A percentile compares a stretch with the other conserved stretches of the same genome.
Conservation (phyloP, 2,329 filamentous ascomycete species). For the Dendrostoma leiphaemia region DNA sequence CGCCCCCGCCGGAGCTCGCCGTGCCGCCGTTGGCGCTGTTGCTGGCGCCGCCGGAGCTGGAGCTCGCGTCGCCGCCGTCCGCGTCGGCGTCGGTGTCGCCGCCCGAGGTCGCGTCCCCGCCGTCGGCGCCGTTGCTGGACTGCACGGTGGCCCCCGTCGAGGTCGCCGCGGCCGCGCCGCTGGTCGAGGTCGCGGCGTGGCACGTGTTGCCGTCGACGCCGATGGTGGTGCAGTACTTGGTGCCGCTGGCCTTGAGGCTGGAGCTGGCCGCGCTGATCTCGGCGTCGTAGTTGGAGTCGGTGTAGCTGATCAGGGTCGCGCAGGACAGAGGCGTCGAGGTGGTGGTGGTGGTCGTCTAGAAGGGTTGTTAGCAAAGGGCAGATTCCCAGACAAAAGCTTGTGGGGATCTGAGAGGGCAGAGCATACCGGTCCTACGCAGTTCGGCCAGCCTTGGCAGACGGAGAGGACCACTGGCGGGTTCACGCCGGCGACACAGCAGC, state of each 20-base stretch:
- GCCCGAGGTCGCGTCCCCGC: neutral
- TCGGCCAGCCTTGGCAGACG: slow-evolving; percentile 5
- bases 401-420: too few species aligned
- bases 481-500: neutral
- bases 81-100: neutral
- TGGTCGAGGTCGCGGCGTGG: neutral
- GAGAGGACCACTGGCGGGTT: neutral
- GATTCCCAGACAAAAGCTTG: neutral
- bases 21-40: neutral
- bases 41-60: neutral
- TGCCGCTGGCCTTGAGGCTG: neutral
- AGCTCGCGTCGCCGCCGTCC: neutral
- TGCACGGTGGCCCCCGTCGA: neutral
- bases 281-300: neutral
- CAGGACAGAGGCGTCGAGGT: neutral
- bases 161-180: neutral
- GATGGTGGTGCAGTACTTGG: neutral
- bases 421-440: slow-evolving; percentile 2
- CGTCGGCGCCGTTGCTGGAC: neutral
- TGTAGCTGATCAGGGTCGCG: neutral
- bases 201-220: neutral
- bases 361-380: neutral
- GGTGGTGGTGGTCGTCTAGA: neutral
- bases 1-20: neutral
- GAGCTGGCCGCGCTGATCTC: neutral